phyloP scores from a whole-genome alignment of 306 rosid species.

The Lathyrus sativus region DNA sequence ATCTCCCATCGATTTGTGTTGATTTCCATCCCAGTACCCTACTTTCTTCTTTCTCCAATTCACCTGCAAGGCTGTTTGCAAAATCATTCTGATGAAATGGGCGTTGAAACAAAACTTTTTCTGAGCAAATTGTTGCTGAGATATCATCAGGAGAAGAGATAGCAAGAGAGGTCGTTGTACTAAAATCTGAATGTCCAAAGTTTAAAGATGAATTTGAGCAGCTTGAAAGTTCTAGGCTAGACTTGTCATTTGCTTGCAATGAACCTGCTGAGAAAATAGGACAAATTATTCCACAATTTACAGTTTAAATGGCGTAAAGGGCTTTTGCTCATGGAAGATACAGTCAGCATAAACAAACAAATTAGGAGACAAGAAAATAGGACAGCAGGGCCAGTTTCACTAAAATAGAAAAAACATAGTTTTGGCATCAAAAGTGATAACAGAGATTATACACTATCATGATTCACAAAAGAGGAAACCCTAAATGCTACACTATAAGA shows the following conservation, averaged over 20 bases:
- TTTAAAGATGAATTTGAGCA: conserved; percentile 73
- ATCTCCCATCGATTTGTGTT: too few relatives aligned
- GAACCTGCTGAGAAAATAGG: conserved; percentile 51
- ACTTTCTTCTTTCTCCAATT: too few relatives aligned
- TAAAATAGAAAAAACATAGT: too few relatives aligned
- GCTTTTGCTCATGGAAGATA: conserved; percentile 73
- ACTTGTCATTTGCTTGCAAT: conserved; percentile 48
- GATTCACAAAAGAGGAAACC: too few relatives aligned
- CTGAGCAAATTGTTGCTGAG: conserved; percentile 77
- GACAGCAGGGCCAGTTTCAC: too few relatives aligned
- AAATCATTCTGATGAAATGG: conserved; percentile 74
- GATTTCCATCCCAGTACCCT: too few relatives aligned
- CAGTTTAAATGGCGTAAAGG: conserved; percentile 71
- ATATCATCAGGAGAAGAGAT: conserved; percentile 76
- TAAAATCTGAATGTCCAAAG: conserved; percentile 76
- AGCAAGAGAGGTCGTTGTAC: conserved; percentile 64
- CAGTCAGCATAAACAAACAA: too few relatives aligned
- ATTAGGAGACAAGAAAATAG: too few relatives aligned
- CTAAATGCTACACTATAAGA: too few relatives aligned
- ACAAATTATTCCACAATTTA: conserved; percentile 49
- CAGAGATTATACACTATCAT: too few relatives aligned
- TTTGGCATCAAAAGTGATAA: too few relatives aligned
- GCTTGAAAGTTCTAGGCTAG: conserved; percentile 52
- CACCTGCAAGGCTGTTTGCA: conserved; percentile 70
- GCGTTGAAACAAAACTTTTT: conserved; percentile 58